Evolutionary conservation across 73 alveolate species (phyloP).

Genomic region (Paramecium primaurelia): DNA sequence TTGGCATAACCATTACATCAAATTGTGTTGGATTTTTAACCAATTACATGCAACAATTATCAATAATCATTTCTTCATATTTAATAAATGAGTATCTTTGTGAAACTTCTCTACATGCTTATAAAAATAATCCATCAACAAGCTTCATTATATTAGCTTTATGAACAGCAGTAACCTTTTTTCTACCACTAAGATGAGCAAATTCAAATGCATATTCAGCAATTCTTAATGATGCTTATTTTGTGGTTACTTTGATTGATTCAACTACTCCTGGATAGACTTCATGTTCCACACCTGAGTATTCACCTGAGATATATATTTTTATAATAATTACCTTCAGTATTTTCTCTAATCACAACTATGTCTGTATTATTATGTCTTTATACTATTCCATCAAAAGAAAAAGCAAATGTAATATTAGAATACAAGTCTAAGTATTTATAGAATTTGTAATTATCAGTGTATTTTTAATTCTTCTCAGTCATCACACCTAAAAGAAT

Average conservation of each 20-base stretch:
- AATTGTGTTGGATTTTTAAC: constrained; percentile 72
- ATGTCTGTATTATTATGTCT: constrained; percentile 71
- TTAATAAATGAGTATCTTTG: constrained; percentile 62
- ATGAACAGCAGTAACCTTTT: constrained; percentile 79
- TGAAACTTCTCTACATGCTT: constrained; percentile 81
- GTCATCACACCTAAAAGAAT: constrained; percentile 75
- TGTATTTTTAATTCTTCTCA: constrained; percentile 57
- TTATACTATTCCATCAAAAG: constrained; percentile 71
- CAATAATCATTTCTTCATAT: constrained; percentile 72
- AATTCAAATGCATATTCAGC: constrained; percentile 81
- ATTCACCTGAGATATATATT: constrained; percentile 62
- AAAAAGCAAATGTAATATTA: constrained; percentile 68
- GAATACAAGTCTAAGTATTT: constrained; percentile 71
- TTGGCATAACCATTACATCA: constrained; percentile 77
- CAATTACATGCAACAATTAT: constrained; percentile 71
- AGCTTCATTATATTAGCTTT: constrained; percentile 78
- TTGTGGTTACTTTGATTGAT: constrained; percentile 71
- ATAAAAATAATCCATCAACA: constrained; percentile 72
- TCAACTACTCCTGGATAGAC: constrained; percentile 79
- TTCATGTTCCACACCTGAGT: constrained; percentile 79
- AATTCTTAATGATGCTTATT: constrained; percentile 63
- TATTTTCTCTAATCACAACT: constrained; percentile 75
- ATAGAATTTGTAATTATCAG: constrained; percentile 64
- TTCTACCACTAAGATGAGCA: constrained; percentile 73
- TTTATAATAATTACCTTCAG: constrained; percentile 31